Evolutionary conservation across 2,329 filamentous ascomycete genomes (phyloP), one percentile per base, ranked within the genome.

Genomic region (Phaeoacremonium minimum): DNA sequence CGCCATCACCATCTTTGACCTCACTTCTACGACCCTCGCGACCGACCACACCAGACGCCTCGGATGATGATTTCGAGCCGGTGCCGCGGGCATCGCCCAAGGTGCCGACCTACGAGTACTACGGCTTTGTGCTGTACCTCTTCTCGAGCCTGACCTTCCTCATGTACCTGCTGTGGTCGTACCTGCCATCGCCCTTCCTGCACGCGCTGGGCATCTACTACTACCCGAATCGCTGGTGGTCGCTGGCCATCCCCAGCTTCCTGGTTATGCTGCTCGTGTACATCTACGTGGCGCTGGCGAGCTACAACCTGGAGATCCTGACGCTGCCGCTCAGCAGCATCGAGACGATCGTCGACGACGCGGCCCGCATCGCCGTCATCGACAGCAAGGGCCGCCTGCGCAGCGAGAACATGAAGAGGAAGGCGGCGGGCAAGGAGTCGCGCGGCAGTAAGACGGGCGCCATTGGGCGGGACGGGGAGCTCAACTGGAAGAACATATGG

Each of bases 101-200:
- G 57, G 90, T 98, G 3, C 93, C 93, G n/a, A 98, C 93, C 0
- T 97, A 98, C 67, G 93, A 98, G 59, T 98, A 97, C 76, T 97
- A 97, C 60, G 93, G 93, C 57, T 98, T 98, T 64, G 91, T 95
- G 36, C 77, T 98, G 33, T 97, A 98, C 66, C 75, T 98, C 28
- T 87, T 91, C 55, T 90, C 85, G 44, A 87, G 83, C 15, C 70
- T 93, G 35, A 80, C 80, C 3, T 97, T 97, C 57, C 69, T 85
- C 56, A 72, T 77, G 53, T 85, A 79, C 58, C 66, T 83, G 12
- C 67, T 83, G 9, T 96, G 90, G 93, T 85, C 85, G 12, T 97
- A 93, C 63, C 80, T 97, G 6, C 93, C 93, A 0, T 87, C 85
- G 16, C 89, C 90, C 0, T 89, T 97, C 58, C 74, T 98, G 30